A percentile compares a stretch with the other conserved stretches of the same genome.
These are phyloP conservation scores for Hymenoscyphus scutula DNA, from an alignment of 2,329 filamentous ascomycete genomes.

Conservation along the genomic window DNA sequence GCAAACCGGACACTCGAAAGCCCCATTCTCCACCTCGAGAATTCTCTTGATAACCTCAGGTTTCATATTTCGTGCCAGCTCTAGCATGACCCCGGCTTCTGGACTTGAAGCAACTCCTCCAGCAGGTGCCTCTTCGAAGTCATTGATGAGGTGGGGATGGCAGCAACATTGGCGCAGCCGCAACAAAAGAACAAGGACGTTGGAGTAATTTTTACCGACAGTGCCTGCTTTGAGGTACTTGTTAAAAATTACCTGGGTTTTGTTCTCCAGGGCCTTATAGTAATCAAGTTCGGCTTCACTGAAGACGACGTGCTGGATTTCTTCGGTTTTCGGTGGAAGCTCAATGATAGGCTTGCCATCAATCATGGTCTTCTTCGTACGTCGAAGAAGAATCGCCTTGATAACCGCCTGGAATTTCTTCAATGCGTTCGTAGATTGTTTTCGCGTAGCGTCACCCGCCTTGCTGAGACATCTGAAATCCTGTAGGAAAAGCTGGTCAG, in stretches of 20 bases:
- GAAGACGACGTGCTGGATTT: constrained; percentile 63
- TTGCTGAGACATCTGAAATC: constrained; percentile 34
- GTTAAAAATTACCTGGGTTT: constrained; percentile 70
- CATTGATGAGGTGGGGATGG: constrained; percentile 69
- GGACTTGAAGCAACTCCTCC: constrained; percentile 42
- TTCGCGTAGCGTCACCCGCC: constrained; percentile 16
- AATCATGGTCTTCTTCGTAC: constrained; percentile 75
- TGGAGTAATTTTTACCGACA: constrained; percentile 71
- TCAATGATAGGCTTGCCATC: constrained; percentile 75
- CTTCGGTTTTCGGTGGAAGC: constrained; percentile 63
- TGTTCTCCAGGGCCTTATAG: constrained; percentile 64
- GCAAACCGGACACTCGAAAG: constrained; percentile 79
- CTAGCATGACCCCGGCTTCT: constrained; percentile 46
- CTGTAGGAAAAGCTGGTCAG: constrained; percentile 9
- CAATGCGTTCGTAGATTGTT: constrained; percentile 53
- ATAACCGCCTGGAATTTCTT: constrained; percentile 69
- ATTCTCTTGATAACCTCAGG: constrained; percentile 64
- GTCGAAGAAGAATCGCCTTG: constrained; percentile 76
- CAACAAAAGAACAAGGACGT: constrained; percentile 75
- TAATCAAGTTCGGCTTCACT: constrained; percentile 61
- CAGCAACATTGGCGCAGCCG: constrained; percentile 80
- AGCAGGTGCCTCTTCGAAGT: constrained; percentile 49
- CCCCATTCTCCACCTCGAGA: constrained; percentile 37
- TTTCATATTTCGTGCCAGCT: constrained; percentile 60
- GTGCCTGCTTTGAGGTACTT: constrained; percentile 69